These are phyloP conservation scores for Tolypocladium pustulatum DNA, from an alignment of 2,329 filamentous ascomycete genomes.

Conservation along the genomic window DNA sequence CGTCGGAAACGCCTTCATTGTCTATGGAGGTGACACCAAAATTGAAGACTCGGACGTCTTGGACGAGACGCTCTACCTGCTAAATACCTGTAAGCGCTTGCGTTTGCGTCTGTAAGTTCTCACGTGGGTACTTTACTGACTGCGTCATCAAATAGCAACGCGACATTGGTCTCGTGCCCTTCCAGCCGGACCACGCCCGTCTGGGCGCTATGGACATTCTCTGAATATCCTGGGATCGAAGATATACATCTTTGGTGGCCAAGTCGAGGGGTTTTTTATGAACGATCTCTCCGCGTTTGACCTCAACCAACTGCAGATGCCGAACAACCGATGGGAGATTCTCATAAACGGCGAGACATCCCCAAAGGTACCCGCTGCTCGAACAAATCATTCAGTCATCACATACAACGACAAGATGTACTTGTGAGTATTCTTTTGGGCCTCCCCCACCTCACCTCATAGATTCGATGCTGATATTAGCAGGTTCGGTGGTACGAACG, in stretches of 20 bases:
- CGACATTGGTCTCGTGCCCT: slow-evolving; percentile 95
- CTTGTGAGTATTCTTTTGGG: slow-evolving; percentile 48
- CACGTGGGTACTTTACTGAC: slow-evolving; percentile 7
- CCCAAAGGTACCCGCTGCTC: slow-evolving; percentile 60
- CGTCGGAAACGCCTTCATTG: slow-evolving; percentile 97
- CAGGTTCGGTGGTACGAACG: slow-evolving; percentile 96
- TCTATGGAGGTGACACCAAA: slow-evolving; percentile 97
- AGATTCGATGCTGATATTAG: slow-evolving; percentile 1
- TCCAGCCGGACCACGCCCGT: slow-evolving; percentile 73
- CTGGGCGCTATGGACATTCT: slow-evolving; percentile 90
- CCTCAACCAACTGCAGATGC: slow-evolving; percentile 83
- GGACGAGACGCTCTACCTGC: slow-evolving; percentile 89
- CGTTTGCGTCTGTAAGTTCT: not conserved
- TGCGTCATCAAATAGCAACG: slow-evolving; percentile 51
- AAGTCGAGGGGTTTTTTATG: slow-evolving; percentile 96
- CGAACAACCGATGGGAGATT: slow-evolving; percentile 88
- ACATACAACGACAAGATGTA: slow-evolving; percentile 91
- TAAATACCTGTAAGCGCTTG: slow-evolving; percentile 80
- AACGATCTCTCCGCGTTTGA: slow-evolving; percentile 95
- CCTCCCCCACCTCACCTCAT: not conserved
- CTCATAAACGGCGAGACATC: slow-evolving; percentile 57
- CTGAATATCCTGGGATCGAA: slow-evolving; percentile 94
- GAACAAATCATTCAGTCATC: slow-evolving; percentile 90
- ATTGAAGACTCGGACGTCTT: slow-evolving; percentile 84
- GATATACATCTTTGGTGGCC: slow-evolving; percentile 94